A percentile compares a stretch with the other conserved stretches of the same genome.
Conservation (phyloP, 169 alveolate genomes). For the Eimeria sp. region DNA sequence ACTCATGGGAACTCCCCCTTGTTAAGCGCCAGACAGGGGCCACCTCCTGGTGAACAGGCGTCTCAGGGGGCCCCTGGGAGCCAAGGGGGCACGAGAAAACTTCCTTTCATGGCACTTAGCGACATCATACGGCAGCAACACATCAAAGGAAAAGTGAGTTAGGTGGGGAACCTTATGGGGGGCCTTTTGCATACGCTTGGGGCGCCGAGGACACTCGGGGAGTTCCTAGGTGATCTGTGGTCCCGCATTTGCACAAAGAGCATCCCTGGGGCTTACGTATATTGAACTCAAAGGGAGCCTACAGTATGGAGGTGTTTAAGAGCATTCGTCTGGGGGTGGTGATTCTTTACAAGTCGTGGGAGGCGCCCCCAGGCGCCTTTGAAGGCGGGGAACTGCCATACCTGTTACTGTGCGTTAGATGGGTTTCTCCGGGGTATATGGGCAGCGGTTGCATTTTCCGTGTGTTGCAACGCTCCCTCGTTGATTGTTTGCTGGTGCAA, state of each 20-base stretch:
- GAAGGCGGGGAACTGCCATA: not conserved
- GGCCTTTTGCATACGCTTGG: not conserved
- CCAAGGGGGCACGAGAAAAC: constrained; percentile 44
- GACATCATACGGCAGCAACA: constrained; percentile 66
- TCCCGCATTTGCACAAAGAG: not conserved
- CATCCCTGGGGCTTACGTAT: not conserved
- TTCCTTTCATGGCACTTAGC: constrained; percentile 60
- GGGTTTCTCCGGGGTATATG: not conserved
- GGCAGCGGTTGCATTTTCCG: not conserved
- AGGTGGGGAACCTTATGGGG: not conserved
- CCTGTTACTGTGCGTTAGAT: too few relatives aligned
- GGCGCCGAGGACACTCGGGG: constrained; percentile 35
- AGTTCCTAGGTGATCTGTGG: not conserved
- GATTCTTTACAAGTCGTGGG: not conserved
- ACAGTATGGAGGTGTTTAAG: not conserved
- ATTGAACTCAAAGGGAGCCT: not conserved
- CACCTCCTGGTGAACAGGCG: not conserved
- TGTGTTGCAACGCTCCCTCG: not conserved
- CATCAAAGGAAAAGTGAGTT: constrained; percentile 27
- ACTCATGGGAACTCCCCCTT: constrained; percentile 19
- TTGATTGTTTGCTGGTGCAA: not conserved
- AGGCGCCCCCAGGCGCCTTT: not conserved
- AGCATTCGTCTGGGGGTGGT: not conserved
- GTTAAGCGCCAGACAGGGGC: constrained; percentile 11
- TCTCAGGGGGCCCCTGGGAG: constrained; percentile 64